A percentile compares a stretch with the other conserved stretches of the same genome.
Evolutionary conservation across 495 filamentous ascomycete genomes (phyloP).

Genomic region (Podospora pseudocomata): DNA sequence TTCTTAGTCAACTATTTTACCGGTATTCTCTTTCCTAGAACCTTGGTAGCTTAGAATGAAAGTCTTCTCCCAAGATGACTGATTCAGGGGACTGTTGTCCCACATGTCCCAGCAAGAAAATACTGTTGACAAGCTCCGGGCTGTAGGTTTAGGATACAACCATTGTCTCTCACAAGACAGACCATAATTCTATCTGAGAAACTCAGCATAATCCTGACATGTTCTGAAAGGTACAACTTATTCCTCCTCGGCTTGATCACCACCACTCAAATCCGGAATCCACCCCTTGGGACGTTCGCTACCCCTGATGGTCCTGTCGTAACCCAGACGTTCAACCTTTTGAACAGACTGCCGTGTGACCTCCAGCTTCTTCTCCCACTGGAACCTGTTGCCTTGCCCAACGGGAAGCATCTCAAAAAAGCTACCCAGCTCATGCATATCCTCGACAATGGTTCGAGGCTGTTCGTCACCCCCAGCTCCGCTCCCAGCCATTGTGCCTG

Average conservation of each 20-base stretch:
- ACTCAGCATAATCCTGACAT: too few relatives aligned
- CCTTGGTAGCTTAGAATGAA: neutral
- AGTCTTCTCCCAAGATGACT: too few relatives aligned
- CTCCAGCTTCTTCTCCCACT: slow-evolving; percentile 70
- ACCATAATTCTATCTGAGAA: neutral
- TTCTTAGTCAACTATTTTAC: neutral
- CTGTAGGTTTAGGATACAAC: neutral
- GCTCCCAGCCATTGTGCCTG: slow-evolving; percentile 53
- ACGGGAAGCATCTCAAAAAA: slow-evolving; percentile 67
- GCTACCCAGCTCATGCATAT: slow-evolving; percentile 70
- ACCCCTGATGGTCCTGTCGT: slow-evolving; percentile 80
- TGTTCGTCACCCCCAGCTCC: slow-evolving; percentile 18
- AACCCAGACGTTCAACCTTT: slow-evolving; percentile 89
- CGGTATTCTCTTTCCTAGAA: neutral
- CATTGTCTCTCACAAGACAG: neutral
- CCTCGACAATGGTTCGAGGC: slow-evolving; percentile 60
- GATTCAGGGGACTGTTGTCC: neutral
- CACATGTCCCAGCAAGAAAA: neutral
- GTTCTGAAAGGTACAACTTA: slow-evolving; percentile 7
- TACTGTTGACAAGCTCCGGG: neutral
- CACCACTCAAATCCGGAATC: slow-evolving; percentile 69
- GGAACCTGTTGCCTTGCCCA: slow-evolving; percentile 35
- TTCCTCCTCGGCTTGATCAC: slow-evolving; percentile 20
- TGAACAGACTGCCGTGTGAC: slow-evolving; percentile 86
- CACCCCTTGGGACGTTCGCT: slow-evolving; percentile 88